Percentiles rank a stretch among this genome's conserved stretches.
phyloP scores from a whole-genome alignment of 2,329 filamentous ascomycete species.

The Paramyrothecium roridum region DNA sequence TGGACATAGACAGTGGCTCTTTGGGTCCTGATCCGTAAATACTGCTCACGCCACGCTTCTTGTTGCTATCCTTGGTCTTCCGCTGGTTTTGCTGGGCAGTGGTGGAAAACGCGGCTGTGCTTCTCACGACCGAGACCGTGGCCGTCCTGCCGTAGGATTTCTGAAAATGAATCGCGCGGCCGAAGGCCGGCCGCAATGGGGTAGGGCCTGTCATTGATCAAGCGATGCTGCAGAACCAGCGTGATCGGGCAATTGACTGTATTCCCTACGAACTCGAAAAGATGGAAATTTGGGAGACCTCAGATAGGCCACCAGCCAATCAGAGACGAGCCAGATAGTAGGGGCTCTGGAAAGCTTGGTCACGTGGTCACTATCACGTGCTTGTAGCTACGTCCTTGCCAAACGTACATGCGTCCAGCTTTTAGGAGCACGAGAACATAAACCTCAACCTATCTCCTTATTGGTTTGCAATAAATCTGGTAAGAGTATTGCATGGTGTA shows the following conservation, averaged over 20 bases:
- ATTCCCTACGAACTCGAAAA: not conserved
- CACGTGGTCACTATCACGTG: not conserved
- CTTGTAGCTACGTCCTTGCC: too few relatives aligned
- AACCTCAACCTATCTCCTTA: not conserved
- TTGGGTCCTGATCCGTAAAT: constrained; percentile 74
- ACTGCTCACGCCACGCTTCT: constrained; percentile 75
- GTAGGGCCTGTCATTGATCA: constrained; percentile 21
- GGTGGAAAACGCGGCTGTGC: constrained; percentile 47
- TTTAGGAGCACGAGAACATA: not conserved
- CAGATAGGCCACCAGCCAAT: not conserved
- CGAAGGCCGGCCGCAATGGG: constrained; percentile 21
- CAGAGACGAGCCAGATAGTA: not conserved
- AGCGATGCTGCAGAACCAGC: not conserved
- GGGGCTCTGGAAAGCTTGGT: not conserved
- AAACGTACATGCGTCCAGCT: too few relatives aligned
- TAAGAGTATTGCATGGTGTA: too few relatives aligned
- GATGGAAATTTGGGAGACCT: not conserved
- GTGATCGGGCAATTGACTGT: not conserved
- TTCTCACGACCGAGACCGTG: constrained; percentile 7
- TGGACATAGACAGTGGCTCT: constrained; percentile 70
- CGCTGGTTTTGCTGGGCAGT: constrained; percentile 46
- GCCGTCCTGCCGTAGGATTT: constrained; percentile 2
- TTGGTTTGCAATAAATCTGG: too few relatives aligned
- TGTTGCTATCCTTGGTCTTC: constrained; percentile 70
- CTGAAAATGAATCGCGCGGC: constrained; percentile 8